Evolutionary conservation across 2,329 filamentous ascomycete species (phyloP).

Genomic region (Xylaria sp.): DNA sequence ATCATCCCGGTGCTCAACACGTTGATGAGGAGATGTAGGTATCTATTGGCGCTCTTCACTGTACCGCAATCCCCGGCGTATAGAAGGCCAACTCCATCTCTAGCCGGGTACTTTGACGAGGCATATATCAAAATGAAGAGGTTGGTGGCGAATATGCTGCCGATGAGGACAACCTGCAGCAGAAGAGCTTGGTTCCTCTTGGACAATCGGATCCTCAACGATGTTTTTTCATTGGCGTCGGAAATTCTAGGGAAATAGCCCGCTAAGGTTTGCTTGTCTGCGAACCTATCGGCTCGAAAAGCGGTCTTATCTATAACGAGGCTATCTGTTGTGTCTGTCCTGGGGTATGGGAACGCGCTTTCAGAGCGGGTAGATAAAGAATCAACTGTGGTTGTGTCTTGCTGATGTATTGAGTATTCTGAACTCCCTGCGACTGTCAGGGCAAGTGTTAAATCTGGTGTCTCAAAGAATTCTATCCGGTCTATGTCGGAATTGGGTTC

Average conservation of each 20-base stretch:
- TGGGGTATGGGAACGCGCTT: neutral
- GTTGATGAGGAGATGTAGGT: slow-evolving; percentile 35
- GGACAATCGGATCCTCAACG: slow-evolving; percentile 29
- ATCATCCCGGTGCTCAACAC: slow-evolving; percentile 34
- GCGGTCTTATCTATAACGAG: slow-evolving; percentile 2
- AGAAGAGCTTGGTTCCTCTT: slow-evolving; percentile 37
- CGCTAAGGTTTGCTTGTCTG: slow-evolving; percentile 21
- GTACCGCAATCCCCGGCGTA: slow-evolving; percentile 33
- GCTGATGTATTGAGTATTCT: slow-evolving; percentile 2
- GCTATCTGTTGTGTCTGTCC: neutral
- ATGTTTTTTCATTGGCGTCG: slow-evolving; percentile 33
- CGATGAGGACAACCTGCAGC: slow-evolving; percentile 35
- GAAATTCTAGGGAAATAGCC: slow-evolving; percentile 34
- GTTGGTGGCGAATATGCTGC: slow-evolving; percentile 28
- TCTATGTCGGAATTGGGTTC: slow-evolving; percentile 1
- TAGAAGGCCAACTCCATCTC: slow-evolving; percentile 35
- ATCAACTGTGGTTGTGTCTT: neutral
- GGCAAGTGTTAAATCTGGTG: neutral
- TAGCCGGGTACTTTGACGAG: slow-evolving; percentile 19
- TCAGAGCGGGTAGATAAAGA: neutral
- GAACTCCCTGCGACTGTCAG: neutral
- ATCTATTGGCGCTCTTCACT: slow-evolving; percentile 29
- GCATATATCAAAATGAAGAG: slow-evolving; percentile 26
- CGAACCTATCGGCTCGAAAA: slow-evolving; percentile 21
- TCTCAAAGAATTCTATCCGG: neutral